Evolutionary conservation across 2,329 filamentous ascomycete species (phyloP).

Genomic region (Diaporthe citrichinensis): DNA sequence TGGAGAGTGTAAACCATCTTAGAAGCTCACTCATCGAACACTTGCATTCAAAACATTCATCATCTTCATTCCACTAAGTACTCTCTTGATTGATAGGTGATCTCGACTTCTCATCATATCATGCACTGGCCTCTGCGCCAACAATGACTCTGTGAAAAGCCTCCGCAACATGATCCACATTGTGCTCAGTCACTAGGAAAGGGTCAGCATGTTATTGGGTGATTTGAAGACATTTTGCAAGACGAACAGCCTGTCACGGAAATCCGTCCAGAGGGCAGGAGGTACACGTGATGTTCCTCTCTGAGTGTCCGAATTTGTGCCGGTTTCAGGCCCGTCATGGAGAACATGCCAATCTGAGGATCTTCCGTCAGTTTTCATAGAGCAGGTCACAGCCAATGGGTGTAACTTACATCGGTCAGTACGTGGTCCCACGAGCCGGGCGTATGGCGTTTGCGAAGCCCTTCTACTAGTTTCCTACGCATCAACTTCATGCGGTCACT

Average conservation of each 20-base stretch:
- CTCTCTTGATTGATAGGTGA: too few species aligned
- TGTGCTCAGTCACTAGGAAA: not conserved
- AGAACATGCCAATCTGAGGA: not conserved
- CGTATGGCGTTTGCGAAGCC: not conserved
- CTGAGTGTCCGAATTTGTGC: not conserved
- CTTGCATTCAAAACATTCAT: too few species aligned
- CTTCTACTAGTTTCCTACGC: not conserved
- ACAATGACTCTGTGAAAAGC: not conserved
- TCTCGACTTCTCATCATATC: not conserved
- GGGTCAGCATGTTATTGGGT: not conserved
- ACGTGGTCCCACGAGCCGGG: constrained; percentile 4
- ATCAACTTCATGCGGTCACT: not conserved
- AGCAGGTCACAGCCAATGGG: too few species aligned
- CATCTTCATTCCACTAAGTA: too few species aligned
- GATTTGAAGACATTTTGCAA: not conserved
- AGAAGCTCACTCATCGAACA: too few species aligned
- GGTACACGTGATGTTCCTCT: not conserved
- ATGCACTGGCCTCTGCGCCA: not conserved
- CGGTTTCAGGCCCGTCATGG: not conserved
- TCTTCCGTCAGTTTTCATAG: not conserved
- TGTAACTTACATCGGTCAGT: not conserved
- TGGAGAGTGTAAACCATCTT: not conserved
- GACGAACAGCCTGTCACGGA: constrained; percentile 5
- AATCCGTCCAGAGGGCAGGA: not conserved
- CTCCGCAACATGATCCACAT: not conserved